These are phyloP conservation scores for Pleurotus tuber-regium DNA, from an alignment of 768 basidiomycete species.

Conservation along the genomic window DNA sequence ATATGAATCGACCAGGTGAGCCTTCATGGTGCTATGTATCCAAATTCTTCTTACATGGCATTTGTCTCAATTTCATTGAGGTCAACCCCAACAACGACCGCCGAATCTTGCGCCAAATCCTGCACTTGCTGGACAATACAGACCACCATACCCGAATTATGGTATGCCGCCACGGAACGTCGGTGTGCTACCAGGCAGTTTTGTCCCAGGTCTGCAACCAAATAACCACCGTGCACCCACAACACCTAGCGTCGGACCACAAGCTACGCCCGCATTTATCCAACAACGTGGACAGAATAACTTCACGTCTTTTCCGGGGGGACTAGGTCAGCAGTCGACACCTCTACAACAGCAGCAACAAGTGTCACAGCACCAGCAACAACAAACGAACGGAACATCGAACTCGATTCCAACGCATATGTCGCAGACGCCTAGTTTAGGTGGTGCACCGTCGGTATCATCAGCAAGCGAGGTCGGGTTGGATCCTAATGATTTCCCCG, in stretches of 20 bases:
- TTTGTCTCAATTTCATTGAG: conserved; percentile 36
- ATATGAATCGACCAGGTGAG: conserved; percentile 65
- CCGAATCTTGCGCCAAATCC: conserved; percentile 71
- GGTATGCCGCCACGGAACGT: conserved; percentile 62
- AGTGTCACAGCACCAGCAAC: conserved; percentile 43
- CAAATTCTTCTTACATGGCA: conserved; percentile 12
- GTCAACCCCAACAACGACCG: conserved; percentile 80
- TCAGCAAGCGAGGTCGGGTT: conserved; percentile 75
- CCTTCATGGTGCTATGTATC: conserved; percentile 14
- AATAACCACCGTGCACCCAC: conserved; percentile 59
- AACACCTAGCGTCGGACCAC: conserved; percentile 53
- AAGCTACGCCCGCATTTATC: conserved; percentile 61
- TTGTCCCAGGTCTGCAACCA: conserved; percentile 55
- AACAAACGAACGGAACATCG: conserved; percentile 51
- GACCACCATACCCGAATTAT: conserved; percentile 52
- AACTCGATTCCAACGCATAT: conserved; percentile 55
- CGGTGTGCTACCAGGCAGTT: conserved; percentile 47
- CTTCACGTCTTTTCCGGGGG: conserved; percentile 60
- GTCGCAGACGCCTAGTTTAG: conserved; percentile 44
- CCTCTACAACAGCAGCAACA: conserved; percentile 40
- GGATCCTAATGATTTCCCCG: conserved; percentile 88
- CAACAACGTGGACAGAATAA: conserved; percentile 58
- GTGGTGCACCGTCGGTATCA: conserved; percentile 56
- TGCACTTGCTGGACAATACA: conserved; percentile 60
- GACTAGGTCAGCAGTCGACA: conserved; percentile 40